These are phyloP conservation scores for Sutorius eximius DNA, from an alignment of 1,284 basidiomycete genomes.

Conservation along the genomic window DNA sequence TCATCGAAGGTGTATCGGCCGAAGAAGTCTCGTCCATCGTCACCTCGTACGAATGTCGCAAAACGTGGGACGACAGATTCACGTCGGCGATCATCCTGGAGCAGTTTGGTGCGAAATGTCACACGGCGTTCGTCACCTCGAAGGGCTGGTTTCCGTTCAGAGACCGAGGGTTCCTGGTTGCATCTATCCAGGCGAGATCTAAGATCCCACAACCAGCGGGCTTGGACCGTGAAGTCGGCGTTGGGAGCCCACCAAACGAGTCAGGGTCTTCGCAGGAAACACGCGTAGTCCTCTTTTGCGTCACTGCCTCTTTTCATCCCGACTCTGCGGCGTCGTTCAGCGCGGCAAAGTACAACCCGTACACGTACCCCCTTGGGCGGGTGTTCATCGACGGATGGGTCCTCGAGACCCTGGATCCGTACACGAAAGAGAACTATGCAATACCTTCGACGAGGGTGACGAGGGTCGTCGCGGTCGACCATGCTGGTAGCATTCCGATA, in stretches of 20 bases:
- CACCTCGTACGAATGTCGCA: slow-evolving; percentile 69
- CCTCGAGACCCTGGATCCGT: slow-evolving; percentile 95
- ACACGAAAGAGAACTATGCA: slow-evolving; percentile 91
- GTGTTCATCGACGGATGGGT: slow-evolving; percentile 95
- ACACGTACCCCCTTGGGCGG: slow-evolving; percentile 73
- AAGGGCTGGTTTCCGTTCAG: slow-evolving; percentile 90
- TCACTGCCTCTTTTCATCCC: slow-evolving; percentile 75
- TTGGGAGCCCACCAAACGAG: slow-evolving; percentile 19
- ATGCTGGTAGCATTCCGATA: slow-evolving; percentile 82
- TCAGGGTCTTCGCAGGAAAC: slow-evolving; percentile 30
- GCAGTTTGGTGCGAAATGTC: slow-evolving; percentile 77
- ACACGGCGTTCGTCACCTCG: slow-evolving; percentile 66
- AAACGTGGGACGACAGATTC: slow-evolving; percentile 84
- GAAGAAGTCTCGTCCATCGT: slow-evolving; percentile 85
- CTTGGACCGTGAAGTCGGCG: slow-evolving; percentile 32
- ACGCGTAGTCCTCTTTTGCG: slow-evolving; percentile 68
- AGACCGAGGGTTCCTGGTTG: slow-evolving; percentile 84
- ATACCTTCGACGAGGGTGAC: slow-evolving; percentile 95
- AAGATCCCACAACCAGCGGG: slow-evolving; percentile 41
- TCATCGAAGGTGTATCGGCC: slow-evolving; percentile 92
- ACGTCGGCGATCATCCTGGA: slow-evolving; percentile 73
- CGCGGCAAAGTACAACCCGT: slow-evolving; percentile 76
- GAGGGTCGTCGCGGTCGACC: slow-evolving; percentile 86
- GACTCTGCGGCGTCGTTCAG: slow-evolving; percentile 59
- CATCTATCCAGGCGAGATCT: slow-evolving; percentile 72